phyloP scores from a whole-genome alignment of 2,329 filamentous ascomycete species.

The Clathrospora elynae region DNA sequence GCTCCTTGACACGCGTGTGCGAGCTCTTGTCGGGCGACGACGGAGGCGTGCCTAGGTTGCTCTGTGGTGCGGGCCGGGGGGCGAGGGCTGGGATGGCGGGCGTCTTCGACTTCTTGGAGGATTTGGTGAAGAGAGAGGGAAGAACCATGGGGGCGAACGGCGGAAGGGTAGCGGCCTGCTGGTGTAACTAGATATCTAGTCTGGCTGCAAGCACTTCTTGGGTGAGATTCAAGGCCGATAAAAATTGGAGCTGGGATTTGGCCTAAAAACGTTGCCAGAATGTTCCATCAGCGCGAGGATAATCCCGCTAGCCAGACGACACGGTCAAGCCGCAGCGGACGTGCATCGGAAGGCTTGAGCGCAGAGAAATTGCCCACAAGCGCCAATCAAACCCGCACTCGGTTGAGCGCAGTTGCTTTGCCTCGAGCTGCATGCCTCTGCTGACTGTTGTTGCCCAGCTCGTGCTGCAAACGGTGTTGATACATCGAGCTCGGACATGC shows the following conservation, averaged over 20 bases:
- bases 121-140: conserved; percentile 47
- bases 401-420: too few species aligned
- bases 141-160: conserved; percentile 43
- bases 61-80: conserved; percentile 30
- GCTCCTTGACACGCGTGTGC: conserved; percentile 39
- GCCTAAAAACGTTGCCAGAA: conserved; percentile 40
- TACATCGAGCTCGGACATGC: too few species aligned
- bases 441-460: conserved; percentile 1
- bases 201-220: conserved; percentile 36
- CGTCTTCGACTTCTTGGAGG: conserved; percentile 45
- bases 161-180: conserved; percentile 24
- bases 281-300: conserved; percentile 34
- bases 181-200: conserved; percentile 41
- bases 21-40: conserved; percentile 48
- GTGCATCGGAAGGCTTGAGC: conserved; percentile 33
- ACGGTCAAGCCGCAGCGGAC: conserved; percentile 27
- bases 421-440: conserved; percentile 2
- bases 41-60: conserved; percentile 40
- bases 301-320: conserved; percentile 24
- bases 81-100: conserved; percentile 29
- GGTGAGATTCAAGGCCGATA: conserved; percentile 33
- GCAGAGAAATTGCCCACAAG: too few species aligned
- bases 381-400: too few species aligned
- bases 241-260: conserved; percentile 31
- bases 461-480: conserved; percentile 1